Evolutionary conservation across 257 asterid species (phyloP).

Genomic region (Fraxinus quadrangulata): DNA sequence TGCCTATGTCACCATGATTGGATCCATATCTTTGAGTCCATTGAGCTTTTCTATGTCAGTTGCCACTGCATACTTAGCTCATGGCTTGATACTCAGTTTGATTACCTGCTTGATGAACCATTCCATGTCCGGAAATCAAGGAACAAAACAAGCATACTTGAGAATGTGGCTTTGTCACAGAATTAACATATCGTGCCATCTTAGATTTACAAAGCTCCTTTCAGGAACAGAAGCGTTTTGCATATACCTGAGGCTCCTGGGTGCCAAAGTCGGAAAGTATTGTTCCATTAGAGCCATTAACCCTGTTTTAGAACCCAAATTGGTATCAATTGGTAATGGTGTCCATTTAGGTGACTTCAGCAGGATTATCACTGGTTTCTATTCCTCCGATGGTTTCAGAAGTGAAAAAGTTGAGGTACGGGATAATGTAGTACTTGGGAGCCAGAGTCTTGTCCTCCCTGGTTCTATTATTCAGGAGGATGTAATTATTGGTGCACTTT

Average conservation of each 20-base stretch:
- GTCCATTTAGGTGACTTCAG: conserved; percentile 90
- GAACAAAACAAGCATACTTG: conserved; percentile 27
- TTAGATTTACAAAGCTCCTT: conserved; percentile 76
- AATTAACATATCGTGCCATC: conserved; percentile 57
- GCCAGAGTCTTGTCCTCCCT: conserved; percentile 83
- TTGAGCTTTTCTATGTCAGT: conserved; percentile 44
- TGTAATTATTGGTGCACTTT: conserved; percentile 85
- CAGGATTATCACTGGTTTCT: conserved; percentile 63
- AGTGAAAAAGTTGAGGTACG: conserved; percentile 55
- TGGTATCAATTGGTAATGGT: conserved; percentile 60
- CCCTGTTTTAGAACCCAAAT: conserved; percentile 59
- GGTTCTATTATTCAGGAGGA: conserved; percentile 57
- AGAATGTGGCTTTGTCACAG: conserved; percentile 63
- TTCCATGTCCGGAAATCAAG: conserved; percentile 38
- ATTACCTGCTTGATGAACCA: conserved; percentile 43
- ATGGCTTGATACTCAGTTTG: conserved; percentile 54
- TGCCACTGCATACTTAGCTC: conserved; percentile 60
- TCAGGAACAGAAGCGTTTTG: conserved; percentile 92
- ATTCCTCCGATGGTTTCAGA: conserved; percentile 52
- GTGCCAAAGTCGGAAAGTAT: conserved; percentile 65
- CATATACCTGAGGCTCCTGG: conserved; percentile 66
- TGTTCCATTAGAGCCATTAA: conserved; percentile 86
- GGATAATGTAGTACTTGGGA: conserved; percentile 69
- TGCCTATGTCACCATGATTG: conserved; percentile 49
- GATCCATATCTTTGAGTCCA: conserved; percentile 34